A percentile compares a stretch with the other conserved stretches of the same genome.
These are phyloP conservation scores for Talaromyces amestolkiae DNA, from an alignment of 2,329 filamentous ascomycete species.

Conservation along the genomic window DNA sequence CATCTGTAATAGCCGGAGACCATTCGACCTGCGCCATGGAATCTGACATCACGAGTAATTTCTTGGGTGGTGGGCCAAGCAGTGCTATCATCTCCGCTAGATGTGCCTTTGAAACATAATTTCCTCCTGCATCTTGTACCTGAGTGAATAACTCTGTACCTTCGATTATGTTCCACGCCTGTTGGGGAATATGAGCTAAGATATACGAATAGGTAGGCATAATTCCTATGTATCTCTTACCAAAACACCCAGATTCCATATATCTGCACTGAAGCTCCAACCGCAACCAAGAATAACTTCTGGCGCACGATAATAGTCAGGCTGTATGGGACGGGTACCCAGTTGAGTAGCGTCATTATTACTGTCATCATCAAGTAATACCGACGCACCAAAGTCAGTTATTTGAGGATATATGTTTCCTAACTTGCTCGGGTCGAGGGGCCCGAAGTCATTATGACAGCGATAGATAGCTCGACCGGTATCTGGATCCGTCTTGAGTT, in stretches of 20 bases:
- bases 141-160: slow-evolving; percentile 24
- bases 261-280: slow-evolving; percentile 25
- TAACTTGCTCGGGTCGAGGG: slow-evolving; percentile 19
- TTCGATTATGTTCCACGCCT: slow-evolving; percentile 23
- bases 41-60: slow-evolving; percentile 14
- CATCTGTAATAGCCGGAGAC: slow-evolving; percentile 28
- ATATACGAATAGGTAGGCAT: neutral
- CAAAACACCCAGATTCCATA: slow-evolving; percentile 30
- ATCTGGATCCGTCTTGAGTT: slow-evolving; percentile 33
- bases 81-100: slow-evolving; percentile 23
- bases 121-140: slow-evolving; percentile 18
- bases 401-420: slow-evolving; percentile 30
- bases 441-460: slow-evolving; percentile 36
- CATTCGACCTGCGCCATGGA: slow-evolving; percentile 45
- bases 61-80: slow-evolving; percentile 20
- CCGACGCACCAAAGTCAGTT: slow-evolving; percentile 37
- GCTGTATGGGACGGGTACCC: slow-evolving; percentile 30
- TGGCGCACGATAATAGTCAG: slow-evolving; percentile 28
- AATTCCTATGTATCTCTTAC: slow-evolving; percentile 25
- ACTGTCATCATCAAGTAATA: neutral
- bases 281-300: slow-evolving; percentile 25
- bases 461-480: slow-evolving; percentile 35
- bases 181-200: neutral
- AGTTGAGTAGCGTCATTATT: slow-evolving; percentile 26
- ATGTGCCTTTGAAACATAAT: slow-evolving; percentile 20